These are phyloP conservation scores for Hemerocallis citrina DNA, from an alignment of 106 monocot genomes.

Conservation along the genomic window DNA sequence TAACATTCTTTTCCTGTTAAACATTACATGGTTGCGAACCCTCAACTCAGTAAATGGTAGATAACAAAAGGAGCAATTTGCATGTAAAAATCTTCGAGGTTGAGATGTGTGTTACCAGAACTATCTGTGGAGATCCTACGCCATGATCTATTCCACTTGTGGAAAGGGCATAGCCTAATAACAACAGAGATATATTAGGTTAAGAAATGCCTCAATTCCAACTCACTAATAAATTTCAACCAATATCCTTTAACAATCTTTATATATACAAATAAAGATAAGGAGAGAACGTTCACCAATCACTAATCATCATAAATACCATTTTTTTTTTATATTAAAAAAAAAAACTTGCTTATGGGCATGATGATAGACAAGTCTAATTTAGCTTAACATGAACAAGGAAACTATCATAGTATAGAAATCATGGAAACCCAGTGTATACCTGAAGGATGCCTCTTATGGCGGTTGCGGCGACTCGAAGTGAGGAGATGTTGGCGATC, in stretches of 20 bases:
- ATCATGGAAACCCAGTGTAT: no score
- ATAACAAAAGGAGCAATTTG: not conserved
- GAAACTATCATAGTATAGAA: no score
- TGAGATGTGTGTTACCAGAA: slow-evolving; percentile 32
- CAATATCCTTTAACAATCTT: no score
- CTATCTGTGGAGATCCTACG: slow-evolving; percentile 23
- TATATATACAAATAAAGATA: no score
- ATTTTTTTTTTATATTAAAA: no score
- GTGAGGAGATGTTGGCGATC: slow-evolving; percentile 52
- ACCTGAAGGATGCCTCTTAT: slow-evolving; percentile 47
- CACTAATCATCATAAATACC: no score
- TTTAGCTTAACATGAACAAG: no score
- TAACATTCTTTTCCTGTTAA: slow-evolving; percentile 57
- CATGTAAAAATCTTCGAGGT: not conserved
- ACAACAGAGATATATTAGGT: not conserved
- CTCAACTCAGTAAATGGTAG: not conserved
- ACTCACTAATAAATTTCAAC: no score
- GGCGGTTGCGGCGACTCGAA: slow-evolving; percentile 24
- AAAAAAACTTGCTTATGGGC: no score
- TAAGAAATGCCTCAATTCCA: no score
- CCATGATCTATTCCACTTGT: slow-evolving; percentile 16
- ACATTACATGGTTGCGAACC: not conserved
- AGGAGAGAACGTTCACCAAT: no score
- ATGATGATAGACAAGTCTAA: no score
- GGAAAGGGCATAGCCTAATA: slow-evolving; percentile 19